These are phyloP conservation scores for Rheum nobile DNA, from an alignment of 148 eudicot genomes.

Conservation along the genomic window DNA sequence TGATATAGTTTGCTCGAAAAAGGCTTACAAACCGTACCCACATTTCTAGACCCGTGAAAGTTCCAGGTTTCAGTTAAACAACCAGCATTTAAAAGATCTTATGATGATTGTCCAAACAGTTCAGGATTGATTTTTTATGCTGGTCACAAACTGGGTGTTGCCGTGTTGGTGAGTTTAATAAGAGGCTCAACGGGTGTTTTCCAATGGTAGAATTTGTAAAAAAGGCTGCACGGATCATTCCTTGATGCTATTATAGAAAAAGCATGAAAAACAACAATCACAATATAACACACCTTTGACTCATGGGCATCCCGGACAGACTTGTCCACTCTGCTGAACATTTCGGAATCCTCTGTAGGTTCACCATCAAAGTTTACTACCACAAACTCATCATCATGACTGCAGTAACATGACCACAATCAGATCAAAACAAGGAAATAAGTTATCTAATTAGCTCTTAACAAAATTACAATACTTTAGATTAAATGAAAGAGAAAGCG, in stretches of 20 bases:
- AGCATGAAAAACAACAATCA: not conserved
- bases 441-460: not conserved
- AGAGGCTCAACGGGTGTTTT: not conserved
- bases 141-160: not conserved
- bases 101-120: not conserved
- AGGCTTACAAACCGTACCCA: too few relatives aligned
- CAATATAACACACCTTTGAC: constrained; percentile 34
- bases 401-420: constrained; percentile 23
- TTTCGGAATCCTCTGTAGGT: constrained; percentile 85
- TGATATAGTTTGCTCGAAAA: too few relatives aligned
- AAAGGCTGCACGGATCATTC: not conserved
- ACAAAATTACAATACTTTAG: not conserved
- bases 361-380: constrained; percentile 75
- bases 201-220: not conserved
- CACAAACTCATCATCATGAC: constrained; percentile 60
- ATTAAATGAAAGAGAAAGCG: not conserved
- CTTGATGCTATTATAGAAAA: not conserved
- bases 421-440: constrained; percentile 7
- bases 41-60: too few relatives aligned
- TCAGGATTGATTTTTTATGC: not conserved
- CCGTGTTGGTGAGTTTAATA: not conserved
- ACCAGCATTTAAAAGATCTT: not conserved
- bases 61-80: too few relatives aligned
- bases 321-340: constrained; percentile 51
- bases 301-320: constrained; percentile 57